Percentiles rank a stretch among this genome's conserved stretches.
Evolutionary conservation across 1,284 basidiomycete genomes (phyloP).

Genomic region (Ceratobasidium sp.): DNA sequence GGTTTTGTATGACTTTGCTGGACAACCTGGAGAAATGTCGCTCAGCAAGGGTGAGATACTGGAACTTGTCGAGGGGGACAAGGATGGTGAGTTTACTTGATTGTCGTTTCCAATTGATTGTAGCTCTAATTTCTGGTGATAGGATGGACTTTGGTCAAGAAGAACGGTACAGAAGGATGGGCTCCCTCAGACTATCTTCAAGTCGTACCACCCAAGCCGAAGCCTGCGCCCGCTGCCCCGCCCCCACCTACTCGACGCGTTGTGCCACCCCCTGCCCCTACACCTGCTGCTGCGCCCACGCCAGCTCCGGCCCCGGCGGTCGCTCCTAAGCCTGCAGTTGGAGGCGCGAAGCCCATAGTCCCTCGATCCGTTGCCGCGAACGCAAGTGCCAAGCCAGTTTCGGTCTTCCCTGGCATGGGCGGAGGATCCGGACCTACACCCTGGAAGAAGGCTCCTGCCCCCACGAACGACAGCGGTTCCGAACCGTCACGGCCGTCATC

Average conservation of each 20-base stretch:
- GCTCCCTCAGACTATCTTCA: conserved; percentile 94
- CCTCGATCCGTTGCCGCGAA: conserved; percentile 56
- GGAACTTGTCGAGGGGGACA: conserved; percentile 91
- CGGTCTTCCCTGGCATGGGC: conserved; percentile 74
- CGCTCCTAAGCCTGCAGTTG: conserved; percentile 47
- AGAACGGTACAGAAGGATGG: conserved; percentile 87
- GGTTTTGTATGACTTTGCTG: conserved; percentile 87
- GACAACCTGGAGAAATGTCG: conserved; percentile 90
- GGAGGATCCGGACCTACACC: conserved; percentile 63
- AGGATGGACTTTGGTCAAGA: conserved; percentile 95
- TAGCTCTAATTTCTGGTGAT: conserved; percentile 1
- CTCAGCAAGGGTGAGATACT: conserved; percentile 91
- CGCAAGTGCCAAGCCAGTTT: conserved; percentile 68
- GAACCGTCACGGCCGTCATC: conserved; percentile 53
- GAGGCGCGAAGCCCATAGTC: conserved; percentile 26
- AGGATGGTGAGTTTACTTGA: conserved; percentile 64
- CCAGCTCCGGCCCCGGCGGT: conserved; percentile 45
- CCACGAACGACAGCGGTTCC: conserved; percentile 52
- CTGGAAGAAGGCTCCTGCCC: conserved; percentile 66
- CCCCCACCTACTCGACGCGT: conserved; percentile 70
- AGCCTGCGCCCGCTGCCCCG: conserved; percentile 66
- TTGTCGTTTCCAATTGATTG: conserved; percentile 43
- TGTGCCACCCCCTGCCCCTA: conserved; percentile 55
- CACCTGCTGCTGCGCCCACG: conserved; percentile 52
- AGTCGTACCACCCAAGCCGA: conserved; percentile 67